Percentiles rank a stretch among this genome's conserved stretches.
Evolutionary conservation across 2,329 filamentous ascomycete species (phyloP).

Genomic region (Apiospora saccharicola): DNA sequence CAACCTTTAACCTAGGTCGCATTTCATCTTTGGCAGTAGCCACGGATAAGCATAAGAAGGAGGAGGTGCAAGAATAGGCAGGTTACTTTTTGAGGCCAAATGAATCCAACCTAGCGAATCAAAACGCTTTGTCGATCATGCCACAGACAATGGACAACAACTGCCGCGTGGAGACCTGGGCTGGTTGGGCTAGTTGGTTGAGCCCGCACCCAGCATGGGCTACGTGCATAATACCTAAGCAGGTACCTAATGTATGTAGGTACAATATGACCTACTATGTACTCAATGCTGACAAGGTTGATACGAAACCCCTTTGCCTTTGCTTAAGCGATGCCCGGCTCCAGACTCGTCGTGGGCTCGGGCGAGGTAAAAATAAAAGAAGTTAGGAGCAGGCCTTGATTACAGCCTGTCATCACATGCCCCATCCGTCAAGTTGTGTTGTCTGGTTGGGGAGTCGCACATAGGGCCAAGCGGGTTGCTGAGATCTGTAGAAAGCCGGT

Average conservation of each 20-base stretch:
- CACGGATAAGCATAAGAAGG: not conserved
- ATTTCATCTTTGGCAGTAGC: not conserved
- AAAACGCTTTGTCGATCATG: conserved; percentile 5
- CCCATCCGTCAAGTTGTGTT: not conserved
- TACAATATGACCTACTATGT: not conserved
- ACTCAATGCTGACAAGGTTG: not conserved
- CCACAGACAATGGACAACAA: conserved; percentile 18
- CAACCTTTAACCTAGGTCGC: not conserved
- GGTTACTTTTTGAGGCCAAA: not conserved
- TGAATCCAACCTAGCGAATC: conserved; percentile 6
- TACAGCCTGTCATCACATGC: conserved; percentile 10
- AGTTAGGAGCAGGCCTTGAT: not conserved
- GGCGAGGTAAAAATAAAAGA: not conserved
- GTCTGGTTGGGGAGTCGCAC: not conserved
- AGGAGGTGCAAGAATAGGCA: not conserved
- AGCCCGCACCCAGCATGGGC: not conserved
- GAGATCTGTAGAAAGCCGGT: conserved; percentile 19
- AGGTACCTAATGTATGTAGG: not conserved
- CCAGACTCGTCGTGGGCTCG: not conserved
- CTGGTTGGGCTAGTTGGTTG: not conserved
- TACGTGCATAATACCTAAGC: not conserved
- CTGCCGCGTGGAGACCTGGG: conserved; percentile 6
- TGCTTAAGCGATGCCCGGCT: conserved; percentile 19
- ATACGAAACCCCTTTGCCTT: not conserved
- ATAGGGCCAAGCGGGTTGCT: conserved; percentile 17